Base-by-base conservation (phyloP, 2,329 filamentous ascomycete genomes). In the Botryosphaeria dothidea region DNA sequence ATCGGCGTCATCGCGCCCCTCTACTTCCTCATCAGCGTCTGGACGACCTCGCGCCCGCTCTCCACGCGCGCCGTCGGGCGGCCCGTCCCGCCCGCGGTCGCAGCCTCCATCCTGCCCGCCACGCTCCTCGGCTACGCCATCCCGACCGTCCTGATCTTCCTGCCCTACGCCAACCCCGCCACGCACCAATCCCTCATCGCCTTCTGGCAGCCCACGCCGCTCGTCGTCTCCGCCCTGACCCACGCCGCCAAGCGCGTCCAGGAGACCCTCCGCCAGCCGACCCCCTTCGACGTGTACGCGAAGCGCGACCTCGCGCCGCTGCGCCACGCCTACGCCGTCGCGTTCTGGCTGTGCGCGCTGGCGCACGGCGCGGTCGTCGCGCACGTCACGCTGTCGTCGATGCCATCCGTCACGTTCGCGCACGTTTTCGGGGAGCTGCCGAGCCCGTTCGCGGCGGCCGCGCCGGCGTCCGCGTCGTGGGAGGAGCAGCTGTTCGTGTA, bases 101-200 rank as follows among this genome's bases (percentile, higher is more conserved):
- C 31, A 34, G 31, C 13, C 31, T 34, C 31, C 31, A 1, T 74
- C 17, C 51, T 70, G 3, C 70, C 71, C 9, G 67, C 71, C 9
- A 21, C 72, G 23, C 4, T 71, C 5, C 34, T 73, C 11, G 72
- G 72, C 31, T 74, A 68, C 46, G 61, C 69, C 3, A 49, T 73
- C n/a, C 72, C 72, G 0, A 71, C 69, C 3, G 31, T 67, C 11
- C 54, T 71, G 49, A 62, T 74, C 38, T 72, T 71, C 52, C 61
- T 72, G n/a, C 69, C 70, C 11, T 64, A 69, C 64, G 64, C 54
- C 1, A 57, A 68, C 36, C 9, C 65, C 8, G 51, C 63, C 11
- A 67, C 41, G 3, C 67, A 49, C 5, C 70, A 72, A 41, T 29
- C 38, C 1, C 65, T 70, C 19, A 65, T 73, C 38, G 70, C 69